Evolutionary conservation across 768 basidiomycete species (phyloP).

Genomic region (Pisolithus microcarpus): DNA sequence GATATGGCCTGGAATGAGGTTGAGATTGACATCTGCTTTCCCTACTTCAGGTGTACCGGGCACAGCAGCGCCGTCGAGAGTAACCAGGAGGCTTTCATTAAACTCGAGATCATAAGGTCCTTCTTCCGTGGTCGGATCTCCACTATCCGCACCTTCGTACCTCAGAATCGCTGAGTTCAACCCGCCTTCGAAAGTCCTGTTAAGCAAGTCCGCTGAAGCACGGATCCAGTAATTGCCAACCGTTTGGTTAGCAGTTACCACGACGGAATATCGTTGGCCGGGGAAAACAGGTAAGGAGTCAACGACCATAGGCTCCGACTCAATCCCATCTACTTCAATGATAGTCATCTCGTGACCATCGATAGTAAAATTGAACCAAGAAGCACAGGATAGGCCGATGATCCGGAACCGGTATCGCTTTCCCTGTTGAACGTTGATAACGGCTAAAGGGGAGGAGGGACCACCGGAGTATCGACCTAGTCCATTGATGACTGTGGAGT

Average conservation of each 20-base stretch:
- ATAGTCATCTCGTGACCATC: constrained; percentile 39
- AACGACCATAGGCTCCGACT: constrained; percentile 33
- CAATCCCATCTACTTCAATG: constrained; percentile 41
- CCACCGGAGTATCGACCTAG: constrained; percentile 30
- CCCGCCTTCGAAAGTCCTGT: constrained; percentile 22
- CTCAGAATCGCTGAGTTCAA: constrained; percentile 36
- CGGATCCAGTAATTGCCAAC: constrained; percentile 38
- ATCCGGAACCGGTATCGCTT: constrained; percentile 34
- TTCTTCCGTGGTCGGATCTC: constrained; percentile 26
- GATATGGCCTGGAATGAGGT: constrained; percentile 23
- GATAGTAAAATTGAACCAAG: constrained; percentile 37
- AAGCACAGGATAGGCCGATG: constrained; percentile 35
- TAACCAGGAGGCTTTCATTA: constrained; percentile 30
- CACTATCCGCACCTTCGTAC: constrained; percentile 31
- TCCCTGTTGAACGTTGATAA: constrained; percentile 28
- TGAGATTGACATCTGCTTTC: constrained; percentile 33
- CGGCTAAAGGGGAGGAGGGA: constrained; percentile 25
- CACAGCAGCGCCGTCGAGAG: constrained; percentile 20
- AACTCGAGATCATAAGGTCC: constrained; percentile 21
- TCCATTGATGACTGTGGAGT: constrained; percentile 35
- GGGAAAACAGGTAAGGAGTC: constrained; percentile 40
- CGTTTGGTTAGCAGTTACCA: constrained; percentile 28
- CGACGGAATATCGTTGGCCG: constrained; percentile 45
- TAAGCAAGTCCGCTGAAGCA: constrained; percentile 13
- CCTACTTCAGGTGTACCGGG: constrained; percentile 31